phyloP scores from a whole-genome alignment of 1,284 basidiomycete genomes.

The Dichomitus squalens region DNA sequence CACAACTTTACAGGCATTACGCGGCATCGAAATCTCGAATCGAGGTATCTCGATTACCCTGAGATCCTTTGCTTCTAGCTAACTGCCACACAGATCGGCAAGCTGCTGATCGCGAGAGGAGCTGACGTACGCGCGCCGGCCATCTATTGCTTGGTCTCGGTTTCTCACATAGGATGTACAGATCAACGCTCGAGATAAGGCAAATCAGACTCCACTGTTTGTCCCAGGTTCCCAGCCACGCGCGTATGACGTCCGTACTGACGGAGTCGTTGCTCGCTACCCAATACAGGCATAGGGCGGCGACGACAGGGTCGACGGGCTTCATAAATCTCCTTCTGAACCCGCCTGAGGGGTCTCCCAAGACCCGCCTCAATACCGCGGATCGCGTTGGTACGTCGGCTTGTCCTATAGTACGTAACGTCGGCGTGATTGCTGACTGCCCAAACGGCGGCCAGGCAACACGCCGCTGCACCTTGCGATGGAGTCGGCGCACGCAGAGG shows the following conservation, averaged over 20 bases:
- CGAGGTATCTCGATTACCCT: slow-evolving; percentile 53
- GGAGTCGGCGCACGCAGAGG: slow-evolving; percentile 91
- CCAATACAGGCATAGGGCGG: slow-evolving; percentile 80
- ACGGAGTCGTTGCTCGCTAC: slow-evolving; percentile 8
- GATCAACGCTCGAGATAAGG: slow-evolving; percentile 92
- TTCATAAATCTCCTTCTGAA: slow-evolving; percentile 83
- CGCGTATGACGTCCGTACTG: slow-evolving; percentile 13
- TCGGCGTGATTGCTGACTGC: not conserved
- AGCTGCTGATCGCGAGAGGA: slow-evolving; percentile 79
- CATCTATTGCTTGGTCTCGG: not conserved
- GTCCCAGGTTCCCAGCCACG: slow-evolving; percentile 35
- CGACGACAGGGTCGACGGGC: slow-evolving; percentile 89
- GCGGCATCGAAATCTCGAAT: slow-evolving; percentile 92
- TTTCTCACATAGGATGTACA: slow-evolving; percentile 37
- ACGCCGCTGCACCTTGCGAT: slow-evolving; percentile 95
- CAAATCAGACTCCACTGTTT: slow-evolving; percentile 87
- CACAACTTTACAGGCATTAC: slow-evolving; percentile 68
- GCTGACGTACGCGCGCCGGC: slow-evolving; percentile 69
- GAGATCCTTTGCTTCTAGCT: not conserved
- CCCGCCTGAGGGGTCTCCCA: slow-evolving; percentile 72
- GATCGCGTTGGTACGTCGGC: slow-evolving; percentile 74
- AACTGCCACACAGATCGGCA: slow-evolving; percentile 76
- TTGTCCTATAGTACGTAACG: not conserved
- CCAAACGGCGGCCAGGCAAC: slow-evolving; percentile 60
- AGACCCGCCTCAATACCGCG: slow-evolving; percentile 83